These are phyloP conservation scores for Diaporthe sp. DNA, from an alignment of 2,329 filamentous ascomycete species.

Conservation along the genomic window DNA sequence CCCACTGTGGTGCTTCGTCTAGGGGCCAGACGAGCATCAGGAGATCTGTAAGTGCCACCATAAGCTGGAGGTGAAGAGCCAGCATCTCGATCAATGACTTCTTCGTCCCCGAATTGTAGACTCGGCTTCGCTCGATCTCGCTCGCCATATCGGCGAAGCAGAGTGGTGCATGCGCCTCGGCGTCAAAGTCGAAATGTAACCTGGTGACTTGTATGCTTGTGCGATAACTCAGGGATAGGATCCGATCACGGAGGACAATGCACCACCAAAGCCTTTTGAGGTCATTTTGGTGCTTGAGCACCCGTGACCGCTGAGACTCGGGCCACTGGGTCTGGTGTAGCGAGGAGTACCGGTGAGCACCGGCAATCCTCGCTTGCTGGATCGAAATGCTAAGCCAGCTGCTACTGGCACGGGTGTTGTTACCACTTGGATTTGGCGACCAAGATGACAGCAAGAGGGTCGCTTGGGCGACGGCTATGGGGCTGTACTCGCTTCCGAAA, in stretches of 20 bases:
- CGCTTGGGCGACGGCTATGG: conserved; percentile 55
- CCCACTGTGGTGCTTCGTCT: conserved; percentile 57
- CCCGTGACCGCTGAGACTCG: conserved; percentile 43
- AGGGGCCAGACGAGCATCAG: conserved; percentile 59
- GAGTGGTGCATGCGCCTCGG: conserved; percentile 50
- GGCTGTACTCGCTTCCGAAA: conserved; percentile 58
- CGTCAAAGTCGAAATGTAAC: conserved; percentile 45
- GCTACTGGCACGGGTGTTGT: conserved; percentile 49
- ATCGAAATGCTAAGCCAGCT: conserved; percentile 64
- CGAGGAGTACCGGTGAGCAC: conserved; percentile 56
- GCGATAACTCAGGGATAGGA: conserved; percentile 50
- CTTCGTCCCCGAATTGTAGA: conserved; percentile 61
- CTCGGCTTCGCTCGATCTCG: conserved; percentile 57
- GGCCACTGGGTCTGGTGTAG: conserved; percentile 43
- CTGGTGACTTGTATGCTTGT: conserved; percentile 50
- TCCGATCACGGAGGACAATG: conserved; percentile 52
- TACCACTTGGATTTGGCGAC: conserved; percentile 45
- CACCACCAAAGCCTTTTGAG: conserved; percentile 55
- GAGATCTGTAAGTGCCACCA: conserved; percentile 60
- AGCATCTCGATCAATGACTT: conserved; percentile 57
- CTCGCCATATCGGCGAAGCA: conserved; percentile 57
- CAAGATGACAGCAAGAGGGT: conserved; percentile 59
- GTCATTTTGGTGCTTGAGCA: conserved; percentile 34
- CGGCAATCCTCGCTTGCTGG: conserved; percentile 60
- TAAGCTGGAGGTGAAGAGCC: conserved; percentile 59